Evolutionary conservation across 2,329 filamentous ascomycete species (phyloP).

Genomic region (Trichoderma brevicompactum): DNA sequence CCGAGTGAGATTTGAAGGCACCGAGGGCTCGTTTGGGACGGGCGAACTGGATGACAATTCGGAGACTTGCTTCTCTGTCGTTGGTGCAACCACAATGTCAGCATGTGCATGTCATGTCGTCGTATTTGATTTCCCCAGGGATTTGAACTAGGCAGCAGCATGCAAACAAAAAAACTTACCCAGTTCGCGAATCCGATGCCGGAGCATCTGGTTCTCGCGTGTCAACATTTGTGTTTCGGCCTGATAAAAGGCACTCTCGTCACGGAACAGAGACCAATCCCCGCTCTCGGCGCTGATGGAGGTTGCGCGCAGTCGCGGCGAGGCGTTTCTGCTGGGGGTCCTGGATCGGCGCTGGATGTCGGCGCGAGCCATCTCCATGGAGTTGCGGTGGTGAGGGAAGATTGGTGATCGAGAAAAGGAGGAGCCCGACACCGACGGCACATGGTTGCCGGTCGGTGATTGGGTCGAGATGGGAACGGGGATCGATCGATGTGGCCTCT

Average conservation of each 20-base stretch:
- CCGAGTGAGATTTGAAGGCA: constrained; percentile 32
- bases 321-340: constrained; percentile 62
- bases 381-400: constrained; percentile 57
- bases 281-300: constrained; percentile 63
- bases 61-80: constrained; percentile 22
- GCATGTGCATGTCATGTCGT: neutral
- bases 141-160: neutral
- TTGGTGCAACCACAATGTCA: neutral
- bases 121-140: neutral
- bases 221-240: constrained; percentile 79
- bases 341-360: constrained; percentile 61
- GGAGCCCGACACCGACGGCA: constrained; percentile 42
- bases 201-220: constrained; percentile 82
- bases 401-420: constrained; percentile 58
- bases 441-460: constrained; percentile 38
- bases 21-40: constrained; percentile 12
- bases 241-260: constrained; percentile 80
- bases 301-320: constrained; percentile 60
- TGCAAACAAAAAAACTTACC: constrained; percentile 52
- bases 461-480: constrained; percentile 44
- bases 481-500: constrained; percentile 46
- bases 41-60: constrained; percentile 16
- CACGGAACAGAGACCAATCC: constrained; percentile 67
- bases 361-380: constrained; percentile 62
- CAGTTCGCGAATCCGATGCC: constrained; percentile 72